Conservation (phyloP, 805 yeast species). For the Kregervanrija delftensis region DNA sequence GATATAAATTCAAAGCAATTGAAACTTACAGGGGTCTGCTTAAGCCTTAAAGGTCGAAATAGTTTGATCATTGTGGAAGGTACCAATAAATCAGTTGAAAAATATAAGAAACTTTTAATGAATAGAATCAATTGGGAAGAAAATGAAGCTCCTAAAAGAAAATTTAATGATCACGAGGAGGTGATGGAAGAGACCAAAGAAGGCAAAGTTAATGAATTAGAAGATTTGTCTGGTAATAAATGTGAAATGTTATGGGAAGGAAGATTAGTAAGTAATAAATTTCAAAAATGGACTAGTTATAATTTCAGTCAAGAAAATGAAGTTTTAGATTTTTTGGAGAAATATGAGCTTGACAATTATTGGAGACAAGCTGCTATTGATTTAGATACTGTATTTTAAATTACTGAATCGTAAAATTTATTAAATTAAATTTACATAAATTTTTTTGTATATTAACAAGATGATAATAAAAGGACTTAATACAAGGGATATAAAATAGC, state of each 20-base stretch:
- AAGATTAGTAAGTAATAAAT: conserved; percentile 42
- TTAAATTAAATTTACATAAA: too few species aligned
- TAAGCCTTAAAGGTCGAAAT: conserved; percentile 38
- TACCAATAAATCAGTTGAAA: conserved; percentile 50
- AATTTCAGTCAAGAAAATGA: conserved; percentile 44
- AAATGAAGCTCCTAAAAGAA: conserved; percentile 30
- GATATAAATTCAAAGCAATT: conserved; percentile 77
- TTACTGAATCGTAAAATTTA: too few species aligned
- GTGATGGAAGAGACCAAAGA: neutral
- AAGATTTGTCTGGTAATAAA: conserved; percentile 37
- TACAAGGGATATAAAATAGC: too few species aligned
- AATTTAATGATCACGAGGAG: neutral
- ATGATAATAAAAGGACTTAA: too few species aligned
- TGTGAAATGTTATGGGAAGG: conserved; percentile 69
- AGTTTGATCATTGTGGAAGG: conserved; percentile 73
- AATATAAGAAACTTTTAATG: conserved; percentile 54
- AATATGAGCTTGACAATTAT: conserved; percentile 51
- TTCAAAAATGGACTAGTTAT: conserved; percentile 65
- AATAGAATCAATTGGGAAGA: conserved; percentile 68
- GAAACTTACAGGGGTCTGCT: conserved; percentile 55
- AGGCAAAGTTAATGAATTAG: conserved; percentile 8
- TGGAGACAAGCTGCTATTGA: conserved; percentile 38
- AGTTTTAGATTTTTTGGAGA: conserved; percentile 39
- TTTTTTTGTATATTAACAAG: too few species aligned
- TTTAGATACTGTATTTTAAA: too few species aligned